These are phyloP conservation scores for Trichoderma sp. DNA, from an alignment of 2,329 filamentous ascomycete species.

Conservation along the genomic window DNA sequence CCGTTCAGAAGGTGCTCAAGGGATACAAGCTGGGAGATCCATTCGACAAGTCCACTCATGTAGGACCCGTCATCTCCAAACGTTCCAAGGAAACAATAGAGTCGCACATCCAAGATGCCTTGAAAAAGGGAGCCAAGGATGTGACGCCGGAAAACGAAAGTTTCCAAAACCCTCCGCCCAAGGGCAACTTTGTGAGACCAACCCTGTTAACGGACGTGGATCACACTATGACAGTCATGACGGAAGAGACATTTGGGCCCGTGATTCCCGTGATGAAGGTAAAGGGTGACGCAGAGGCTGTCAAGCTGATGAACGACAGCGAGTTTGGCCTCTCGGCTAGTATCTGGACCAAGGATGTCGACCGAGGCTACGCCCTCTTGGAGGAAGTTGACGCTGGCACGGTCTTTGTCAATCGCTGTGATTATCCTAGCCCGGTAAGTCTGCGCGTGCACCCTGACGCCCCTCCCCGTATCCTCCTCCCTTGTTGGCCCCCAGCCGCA, in stretches of 20 bases:
- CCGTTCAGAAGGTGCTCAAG: slow-evolving; percentile 77
- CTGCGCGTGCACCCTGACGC: slow-evolving; percentile 2
- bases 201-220: slow-evolving; percentile 79
- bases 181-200: slow-evolving; percentile 87
- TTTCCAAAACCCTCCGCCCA: slow-evolving; percentile 71
- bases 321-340: slow-evolving; percentile 94
- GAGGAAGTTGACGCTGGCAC: slow-evolving; percentile 89
- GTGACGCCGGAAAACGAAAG: slow-evolving; percentile 80
- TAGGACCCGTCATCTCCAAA: slow-evolving; percentile 88
- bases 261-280: slow-evolving; percentile 91
- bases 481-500: slow-evolving; percentile 7
- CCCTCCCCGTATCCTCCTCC: not conserved
- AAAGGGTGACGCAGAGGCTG: slow-evolving; percentile 76
- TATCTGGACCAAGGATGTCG: slow-evolving; percentile 91
- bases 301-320: slow-evolving; percentile 90
- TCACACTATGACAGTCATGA: slow-evolving; percentile 88
- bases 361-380: slow-evolving; percentile 73
- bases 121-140: slow-evolving; percentile 82
- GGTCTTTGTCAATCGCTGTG: slow-evolving; percentile 93
- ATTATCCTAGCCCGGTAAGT: slow-evolving; percentile 88
- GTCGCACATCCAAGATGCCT: slow-evolving; percentile 78
- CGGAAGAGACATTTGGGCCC: slow-evolving; percentile 91
- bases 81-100: slow-evolving; percentile 75
- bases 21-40: slow-evolving; percentile 90
- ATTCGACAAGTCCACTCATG: slow-evolving; percentile 73